phyloP scores from a whole-genome alignment of 176 grass and related monocot species.

The Ensete glaucum region DNA sequence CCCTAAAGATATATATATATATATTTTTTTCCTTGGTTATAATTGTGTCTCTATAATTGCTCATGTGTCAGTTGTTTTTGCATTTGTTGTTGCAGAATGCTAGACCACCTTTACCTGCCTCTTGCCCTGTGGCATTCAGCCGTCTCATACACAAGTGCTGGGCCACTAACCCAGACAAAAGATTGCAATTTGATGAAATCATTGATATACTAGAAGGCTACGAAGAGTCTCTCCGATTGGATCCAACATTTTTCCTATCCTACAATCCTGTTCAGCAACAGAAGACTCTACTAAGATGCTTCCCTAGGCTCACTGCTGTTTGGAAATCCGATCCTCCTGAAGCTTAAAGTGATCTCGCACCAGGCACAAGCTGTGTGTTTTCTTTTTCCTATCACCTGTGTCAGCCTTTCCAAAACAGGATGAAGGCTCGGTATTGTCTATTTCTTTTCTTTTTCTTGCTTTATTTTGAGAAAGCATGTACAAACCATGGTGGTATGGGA shows the following conservation, averaged over 20 bases:
- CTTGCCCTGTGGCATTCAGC: slow-evolving; percentile 79
- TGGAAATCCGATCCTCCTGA: too few relatives aligned
- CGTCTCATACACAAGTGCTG: slow-evolving; percentile 84
- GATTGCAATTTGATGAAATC: slow-evolving; percentile 77
- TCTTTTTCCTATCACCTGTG: slow-evolving; percentile 9
- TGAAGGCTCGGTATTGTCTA: too few relatives aligned
- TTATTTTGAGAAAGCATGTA: too few relatives aligned
- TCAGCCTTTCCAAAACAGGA: slow-evolving; percentile 12
- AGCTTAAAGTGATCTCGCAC: background rate
- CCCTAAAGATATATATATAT: too few relatives aligned
- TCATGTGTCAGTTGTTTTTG: background rate
- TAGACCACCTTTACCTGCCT: slow-evolving; percentile 64
- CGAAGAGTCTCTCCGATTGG: slow-evolving; percentile 47
- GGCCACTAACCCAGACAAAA: slow-evolving; percentile 63
- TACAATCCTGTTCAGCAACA: slow-evolving; percentile 56
- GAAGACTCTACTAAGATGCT: slow-evolving; percentile 57
- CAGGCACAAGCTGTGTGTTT: background rate
- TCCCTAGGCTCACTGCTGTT: slow-evolving; percentile 21
- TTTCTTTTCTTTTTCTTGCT: too few relatives aligned
- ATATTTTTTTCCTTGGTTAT: too few relatives aligned
- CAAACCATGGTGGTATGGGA: too few relatives aligned
- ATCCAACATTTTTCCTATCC: slow-evolving; percentile 63
- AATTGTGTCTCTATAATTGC: too few relatives aligned
- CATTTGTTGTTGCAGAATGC: slow-evolving; percentile 51
- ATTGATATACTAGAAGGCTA: slow-evolving; percentile 60